phyloP scores from a whole-genome alignment of 2,329 filamentous ascomycete genomes.

The Cadophora gregata region DNA sequence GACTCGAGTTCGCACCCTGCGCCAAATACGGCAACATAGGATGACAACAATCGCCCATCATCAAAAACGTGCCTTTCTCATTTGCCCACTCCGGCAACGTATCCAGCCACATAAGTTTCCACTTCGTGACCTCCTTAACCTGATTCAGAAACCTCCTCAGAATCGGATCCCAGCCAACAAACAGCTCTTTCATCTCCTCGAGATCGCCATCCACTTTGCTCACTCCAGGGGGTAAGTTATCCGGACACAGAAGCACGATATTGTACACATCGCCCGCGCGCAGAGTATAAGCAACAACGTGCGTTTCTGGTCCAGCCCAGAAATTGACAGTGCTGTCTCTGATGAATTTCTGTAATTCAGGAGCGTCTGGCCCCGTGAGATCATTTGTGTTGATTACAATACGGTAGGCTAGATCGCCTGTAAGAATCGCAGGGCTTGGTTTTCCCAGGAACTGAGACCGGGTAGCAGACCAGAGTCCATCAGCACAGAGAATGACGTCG shows the following conservation, averaged over 20 bases:
- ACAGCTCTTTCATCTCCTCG: conserved; percentile 65
- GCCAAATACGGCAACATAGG: conserved; percentile 68
- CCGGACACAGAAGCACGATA: conserved; percentile 68
- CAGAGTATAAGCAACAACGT: conserved; percentile 68
- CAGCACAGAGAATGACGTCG: conserved; percentile 67
- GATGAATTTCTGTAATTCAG: conserved; percentile 59
- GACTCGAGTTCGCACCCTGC: conserved; percentile 69
- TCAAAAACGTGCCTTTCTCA: conserved; percentile 36
- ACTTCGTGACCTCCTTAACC: conserved; percentile 68
- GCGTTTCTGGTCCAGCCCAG: conserved; percentile 67
- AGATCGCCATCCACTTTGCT: conserved; percentile 58
- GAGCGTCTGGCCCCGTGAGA: conserved; percentile 52
- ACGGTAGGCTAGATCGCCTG: conserved; percentile 69
- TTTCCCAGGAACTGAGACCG: conserved; percentile 55
- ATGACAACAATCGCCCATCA: conserved; percentile 64
- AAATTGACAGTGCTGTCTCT: conserved; percentile 59
- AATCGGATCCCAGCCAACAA: conserved; percentile 69
- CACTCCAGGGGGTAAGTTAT: conserved; percentile 62
- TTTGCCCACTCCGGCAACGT: conserved; percentile 39
- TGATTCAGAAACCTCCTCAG: conserved; percentile 50
- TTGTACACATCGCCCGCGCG: conserved; percentile 66
- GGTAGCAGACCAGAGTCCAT: conserved; percentile 67
- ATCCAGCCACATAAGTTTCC: conserved; percentile 66
- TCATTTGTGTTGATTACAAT: conserved; percentile 61
- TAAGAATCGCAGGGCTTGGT: conserved; percentile 58